Base-by-base conservation (phyloP, 768 basidiomycete species). In the Tylopilus sp. region DNA sequence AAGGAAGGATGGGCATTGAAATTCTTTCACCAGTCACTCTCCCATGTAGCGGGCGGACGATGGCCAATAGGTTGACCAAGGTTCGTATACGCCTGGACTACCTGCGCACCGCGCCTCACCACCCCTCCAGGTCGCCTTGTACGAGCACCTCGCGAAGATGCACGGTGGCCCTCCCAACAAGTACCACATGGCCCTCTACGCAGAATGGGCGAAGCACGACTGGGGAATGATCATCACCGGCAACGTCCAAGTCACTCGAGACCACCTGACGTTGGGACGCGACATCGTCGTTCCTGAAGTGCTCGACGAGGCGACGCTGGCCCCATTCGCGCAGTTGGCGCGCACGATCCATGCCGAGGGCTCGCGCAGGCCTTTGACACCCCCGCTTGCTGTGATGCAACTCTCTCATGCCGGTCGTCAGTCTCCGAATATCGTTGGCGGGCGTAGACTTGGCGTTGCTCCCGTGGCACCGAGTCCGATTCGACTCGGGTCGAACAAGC, bases 141-240 rank as follows among this genome's bases (percentile, higher is more conserved):
- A 94, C 58, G 95, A 98, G 67, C 86, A 92, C 61, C 74, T 96
- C 11, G 80, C 86, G 0, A 57, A 67, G 4, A 73, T 86, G 28
- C 71, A 72, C 11, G 89, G 91, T 21, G 90, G 91, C 0, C 78
- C 80, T 11, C 93, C 94, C 0, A 91, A 88, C 56, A 60, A 71
- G 14, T 67, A 74, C 40, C 89, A 93, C 66, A 63, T 77, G 31
- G 62, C 70, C 0, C 75, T 97, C 26, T 97, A 98, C 64, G 68
- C 79, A 0, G 72, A 75, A 59, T 98, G 94, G 93, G 81, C 84
- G 1, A 67, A 73, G 48, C 80, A 86, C 12, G 78, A 78, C 43
- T 98, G 91, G 91, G 95, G 92, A 1, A 90, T 97, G 78, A 72
- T 96, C 42, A 67, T 95, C 26, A 92, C 94, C 0, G 95, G 95